Evolutionary conservation across 2,329 filamentous ascomycete species (phyloP).

Genomic region (Lizonia empirigonia): DNA sequence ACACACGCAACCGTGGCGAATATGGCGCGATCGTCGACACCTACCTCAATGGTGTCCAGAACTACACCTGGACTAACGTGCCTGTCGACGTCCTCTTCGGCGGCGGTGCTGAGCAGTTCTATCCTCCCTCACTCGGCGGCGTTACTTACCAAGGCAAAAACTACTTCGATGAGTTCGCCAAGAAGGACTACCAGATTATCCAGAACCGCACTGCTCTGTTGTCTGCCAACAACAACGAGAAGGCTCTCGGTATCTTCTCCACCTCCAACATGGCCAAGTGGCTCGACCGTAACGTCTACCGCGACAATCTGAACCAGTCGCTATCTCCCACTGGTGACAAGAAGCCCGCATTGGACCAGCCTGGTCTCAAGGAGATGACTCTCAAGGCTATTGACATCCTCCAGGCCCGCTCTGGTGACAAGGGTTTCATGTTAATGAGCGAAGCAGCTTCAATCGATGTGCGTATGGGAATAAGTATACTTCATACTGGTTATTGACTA

Average conservation of each 20-base stretch:
- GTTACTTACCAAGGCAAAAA: constrained; percentile 72
- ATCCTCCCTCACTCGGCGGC: constrained; percentile 58
- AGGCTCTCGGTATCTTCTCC: constrained; percentile 78
- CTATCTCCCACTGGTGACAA: constrained; percentile 72
- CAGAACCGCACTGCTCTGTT: constrained; percentile 75
- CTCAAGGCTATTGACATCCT: constrained; percentile 83
- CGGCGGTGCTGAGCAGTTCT: constrained; percentile 82
- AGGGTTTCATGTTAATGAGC: constrained; percentile 87
- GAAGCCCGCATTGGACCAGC: constrained; percentile 71
- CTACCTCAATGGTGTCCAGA: constrained; percentile 74
- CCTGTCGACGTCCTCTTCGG: constrained; percentile 79
- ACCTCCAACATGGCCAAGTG: constrained; percentile 78
- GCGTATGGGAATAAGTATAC: too few relatives aligned
- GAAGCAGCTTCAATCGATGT: constrained; percentile 80
- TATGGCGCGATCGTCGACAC: constrained; percentile 78
- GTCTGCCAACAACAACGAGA: constrained; percentile 61
- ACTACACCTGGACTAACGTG: constrained; percentile 81
- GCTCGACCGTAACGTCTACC: constrained; percentile 84
- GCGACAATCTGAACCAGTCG: constrained; percentile 68
- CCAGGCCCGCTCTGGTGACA: constrained; percentile 65
- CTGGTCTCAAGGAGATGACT: constrained; percentile 88
- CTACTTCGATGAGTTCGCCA: constrained; percentile 73
- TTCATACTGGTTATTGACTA: too few relatives aligned
- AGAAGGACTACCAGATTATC: constrained; percentile 73
- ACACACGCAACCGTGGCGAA: constrained; percentile 71